A percentile compares a stretch with the other conserved stretches of the same genome.
Evolutionary conservation across 768 basidiomycete genomes (phyloP).

Genomic region (Asterophora parasitica): DNA sequence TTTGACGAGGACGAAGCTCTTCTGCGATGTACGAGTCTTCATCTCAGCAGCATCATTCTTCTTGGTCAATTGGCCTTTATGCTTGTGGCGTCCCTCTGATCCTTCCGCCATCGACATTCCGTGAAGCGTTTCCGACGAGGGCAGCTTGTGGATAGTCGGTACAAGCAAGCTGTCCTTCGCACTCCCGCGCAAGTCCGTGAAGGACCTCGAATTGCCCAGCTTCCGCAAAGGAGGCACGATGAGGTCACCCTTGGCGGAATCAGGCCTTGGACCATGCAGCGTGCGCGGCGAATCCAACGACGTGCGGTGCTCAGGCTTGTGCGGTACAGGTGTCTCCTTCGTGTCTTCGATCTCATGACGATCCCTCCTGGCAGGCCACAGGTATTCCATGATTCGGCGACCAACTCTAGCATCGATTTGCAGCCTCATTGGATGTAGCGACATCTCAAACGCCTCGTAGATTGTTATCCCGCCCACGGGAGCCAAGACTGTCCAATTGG

Average conservation of each 20-base stretch:
- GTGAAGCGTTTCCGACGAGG: constrained; percentile 35
- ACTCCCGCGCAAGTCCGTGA: constrained; percentile 58
- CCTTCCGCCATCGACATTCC: constrained; percentile 13
- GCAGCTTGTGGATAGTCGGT: constrained; percentile 31
- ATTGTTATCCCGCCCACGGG: constrained; percentile 93
- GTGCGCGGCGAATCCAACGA: constrained; percentile 50
- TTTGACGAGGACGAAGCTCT: constrained; percentile 77
- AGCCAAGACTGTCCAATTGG: constrained; percentile 78
- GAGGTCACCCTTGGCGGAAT: constrained; percentile 15
- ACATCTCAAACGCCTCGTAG: constrained; percentile 75
- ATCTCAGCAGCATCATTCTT: constrained; percentile 68
- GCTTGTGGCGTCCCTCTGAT: constrained; percentile 12
- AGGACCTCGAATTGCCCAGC: constrained; percentile 61
- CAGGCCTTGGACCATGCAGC: constrained; percentile 19
- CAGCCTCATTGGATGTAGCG: constrained; percentile 80
- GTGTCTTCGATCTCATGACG: constrained; percentile 25
- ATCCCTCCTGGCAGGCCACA: constrained; percentile 67
- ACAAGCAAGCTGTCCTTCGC: constrained; percentile 20
- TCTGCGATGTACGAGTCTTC: constrained; percentile 75
- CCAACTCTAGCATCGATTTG: constrained; percentile 85
- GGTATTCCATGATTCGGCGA: constrained; percentile 78
- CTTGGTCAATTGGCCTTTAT: constrained; percentile 13
- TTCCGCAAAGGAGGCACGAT: constrained; percentile 39
- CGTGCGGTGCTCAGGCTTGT: constrained; percentile 23
- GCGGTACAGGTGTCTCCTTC: constrained; percentile 16